Conservation (phyloP, 495 filamentous ascomycete genomes). For the Tuber aestivum region DNA sequence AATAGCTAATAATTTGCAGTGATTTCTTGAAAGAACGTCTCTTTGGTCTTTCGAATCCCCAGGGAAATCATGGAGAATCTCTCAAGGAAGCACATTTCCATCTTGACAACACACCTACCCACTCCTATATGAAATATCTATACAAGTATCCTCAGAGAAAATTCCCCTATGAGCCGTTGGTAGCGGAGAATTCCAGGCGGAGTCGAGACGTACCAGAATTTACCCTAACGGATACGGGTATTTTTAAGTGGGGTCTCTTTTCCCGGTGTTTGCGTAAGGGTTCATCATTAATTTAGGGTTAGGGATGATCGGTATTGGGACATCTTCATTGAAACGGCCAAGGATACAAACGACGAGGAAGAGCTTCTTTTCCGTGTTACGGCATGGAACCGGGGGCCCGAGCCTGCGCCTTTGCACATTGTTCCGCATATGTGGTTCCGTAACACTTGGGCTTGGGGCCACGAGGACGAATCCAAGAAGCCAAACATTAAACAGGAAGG, state of each 20-base stretch:
- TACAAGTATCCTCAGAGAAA: constrained; percentile 93
- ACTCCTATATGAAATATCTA: constrained; percentile 98
- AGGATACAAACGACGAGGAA: constrained; percentile 80
- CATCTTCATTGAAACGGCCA: constrained; percentile 92
- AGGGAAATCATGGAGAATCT: constrained; percentile 94
- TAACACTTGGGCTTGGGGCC: constrained; percentile 92
- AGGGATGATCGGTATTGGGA: constrained; percentile 90
- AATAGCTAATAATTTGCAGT: constrained; percentile 46
- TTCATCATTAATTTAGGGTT: constrained; percentile 11
- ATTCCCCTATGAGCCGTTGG: constrained; percentile 84
- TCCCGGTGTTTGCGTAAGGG: neutral
- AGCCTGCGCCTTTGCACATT: constrained; percentile 84
- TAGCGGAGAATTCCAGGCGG: constrained; percentile 74
- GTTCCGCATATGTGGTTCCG: constrained; percentile 94
- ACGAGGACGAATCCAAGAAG: constrained; percentile 64
- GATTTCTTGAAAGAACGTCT: constrained; percentile 89
- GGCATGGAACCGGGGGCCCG: constrained; percentile 89
- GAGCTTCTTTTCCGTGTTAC: constrained; percentile 92
- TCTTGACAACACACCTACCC: constrained; percentile 82
- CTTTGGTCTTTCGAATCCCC: constrained; percentile 89
- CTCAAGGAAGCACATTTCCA: constrained; percentile 96
- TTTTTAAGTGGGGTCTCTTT: constrained; percentile 55
- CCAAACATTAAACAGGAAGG: constrained; percentile 62
- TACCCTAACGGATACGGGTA: constrained; percentile 83
- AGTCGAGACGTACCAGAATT: constrained; percentile 74